Percentiles rank a stretch among this genome's conserved stretches.
phyloP scores from a whole-genome alignment of 345 rosid species.

The Salix viminalis region DNA sequence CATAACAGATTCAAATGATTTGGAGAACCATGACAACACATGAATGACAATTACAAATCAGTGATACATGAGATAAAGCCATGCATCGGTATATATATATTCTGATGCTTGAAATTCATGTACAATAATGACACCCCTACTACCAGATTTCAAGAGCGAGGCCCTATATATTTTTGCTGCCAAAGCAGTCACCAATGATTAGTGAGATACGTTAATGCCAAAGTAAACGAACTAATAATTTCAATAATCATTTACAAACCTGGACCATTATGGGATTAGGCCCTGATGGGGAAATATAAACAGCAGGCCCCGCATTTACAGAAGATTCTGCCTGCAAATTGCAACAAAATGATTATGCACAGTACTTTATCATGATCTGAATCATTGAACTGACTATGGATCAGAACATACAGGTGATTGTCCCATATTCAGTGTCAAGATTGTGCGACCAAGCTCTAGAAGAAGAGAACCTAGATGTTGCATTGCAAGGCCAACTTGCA shows the following conservation, averaged over 20 bases:
- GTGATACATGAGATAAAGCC: not conserved
- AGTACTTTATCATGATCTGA: not conserved
- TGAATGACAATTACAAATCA: not conserved
- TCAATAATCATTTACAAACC: slow-evolving; percentile 38
- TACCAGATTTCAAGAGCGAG: not conserved
- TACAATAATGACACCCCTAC: not conserved
- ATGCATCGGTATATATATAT: not conserved
- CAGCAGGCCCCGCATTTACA: slow-evolving; percentile 90
- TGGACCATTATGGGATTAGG: slow-evolving; percentile 98
- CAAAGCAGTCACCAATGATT: not conserved
- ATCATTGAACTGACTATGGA: not conserved
- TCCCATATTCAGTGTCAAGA: slow-evolving; percentile 76
- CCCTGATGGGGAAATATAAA: slow-evolving; percentile 82
- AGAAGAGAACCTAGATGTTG: slow-evolving; percentile 87
- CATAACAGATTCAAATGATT: not conserved
- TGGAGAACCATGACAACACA: not conserved
- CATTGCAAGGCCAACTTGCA: slow-evolving; percentile 67
- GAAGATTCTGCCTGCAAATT: slow-evolving; percentile 56
- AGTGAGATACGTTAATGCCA: not conserved
- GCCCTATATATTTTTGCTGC: not conserved
- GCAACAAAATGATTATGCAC: slow-evolving; percentile 5
- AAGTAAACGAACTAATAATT: not conserved
- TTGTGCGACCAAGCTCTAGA: slow-evolving; percentile 91
- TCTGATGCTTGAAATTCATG: not conserved
- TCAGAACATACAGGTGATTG: slow-evolving; percentile 58